Evolutionary conservation across 192 early-diverging fungal genomes (phyloP), one percentile per base, ranked within the genome.

Genomic region (Coemansia sp.): DNA sequence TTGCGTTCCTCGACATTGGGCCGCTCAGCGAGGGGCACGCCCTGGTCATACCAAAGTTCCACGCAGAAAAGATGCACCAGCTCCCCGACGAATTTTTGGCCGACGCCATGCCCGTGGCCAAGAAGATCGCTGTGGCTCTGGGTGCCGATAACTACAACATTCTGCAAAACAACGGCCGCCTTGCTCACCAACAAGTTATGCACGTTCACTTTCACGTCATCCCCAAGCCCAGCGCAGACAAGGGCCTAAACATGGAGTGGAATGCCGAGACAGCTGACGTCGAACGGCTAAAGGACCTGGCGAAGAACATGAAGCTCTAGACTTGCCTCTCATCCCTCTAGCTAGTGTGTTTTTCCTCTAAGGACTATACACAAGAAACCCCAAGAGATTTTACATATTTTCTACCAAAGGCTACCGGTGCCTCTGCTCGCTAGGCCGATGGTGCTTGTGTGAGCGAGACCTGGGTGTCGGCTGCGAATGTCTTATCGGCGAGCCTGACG

Each of bases 191-290:
- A 87, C 87, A 84, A 59, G 93, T 98, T 0, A 84, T 85, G 23
- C 96, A 98, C 69, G 96, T 98, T 10, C 96, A 98, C 64, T 94
- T 98, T 85, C 95, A 98, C 62, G 83, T 95, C 59, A 94, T 93
- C 57, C 91, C 91, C 42, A 86, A 81, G 55, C 72, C 82, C 37
- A 74, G 66, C 41, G 76, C 76, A 7, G 77, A 83, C 10, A 88
- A 92, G 56, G 94, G 94, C 26, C 71, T 95, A 33, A 72, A 74
- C 38, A 85, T 95, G 50, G 82, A 84, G 18, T 94, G 94, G 92
- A 79, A 79, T 2, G 55, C 66, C 33, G 83, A 89, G 72, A 38
- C 67, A 21, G 79, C 87, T 41, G 79, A 80, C 53, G 62, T 76
- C 16, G 91, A 78, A 1, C 79, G 86, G 61, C 70, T 88, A 28